Conservation (phyloP, 2,329 filamentous ascomycete species). For the Fusarium clavum region DNA sequence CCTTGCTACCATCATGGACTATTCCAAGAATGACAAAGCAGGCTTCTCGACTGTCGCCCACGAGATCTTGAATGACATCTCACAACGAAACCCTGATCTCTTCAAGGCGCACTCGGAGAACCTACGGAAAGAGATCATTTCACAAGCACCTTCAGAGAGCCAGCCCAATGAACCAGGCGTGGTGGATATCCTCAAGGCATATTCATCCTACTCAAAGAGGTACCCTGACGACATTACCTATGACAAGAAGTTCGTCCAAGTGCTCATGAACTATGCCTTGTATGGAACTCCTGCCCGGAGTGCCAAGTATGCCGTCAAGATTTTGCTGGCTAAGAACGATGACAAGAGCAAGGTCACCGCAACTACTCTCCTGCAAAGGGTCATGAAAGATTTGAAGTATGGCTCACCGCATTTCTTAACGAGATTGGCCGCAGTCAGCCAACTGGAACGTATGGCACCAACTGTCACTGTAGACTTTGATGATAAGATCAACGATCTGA, state of each 20-base stretch:
- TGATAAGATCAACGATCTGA: constrained; percentile 82
- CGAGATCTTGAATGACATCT: constrained; percentile 92
- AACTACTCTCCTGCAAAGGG: constrained; percentile 82
- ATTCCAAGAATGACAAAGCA: constrained; percentile 84
- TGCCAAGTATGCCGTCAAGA: constrained; percentile 93
- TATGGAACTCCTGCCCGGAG: constrained; percentile 84
- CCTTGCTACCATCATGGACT: constrained; percentile 88
- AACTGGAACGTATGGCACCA: constrained; percentile 80
- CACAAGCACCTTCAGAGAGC: constrained; percentile 78
- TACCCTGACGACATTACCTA: constrained; percentile 86
- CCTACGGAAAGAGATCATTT: constrained; percentile 85
- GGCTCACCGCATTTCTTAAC: constrained; percentile 79
- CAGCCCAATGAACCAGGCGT: constrained; percentile 76
- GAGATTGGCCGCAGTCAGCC: constrained; percentile 77
- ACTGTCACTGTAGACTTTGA: constrained; percentile 78
- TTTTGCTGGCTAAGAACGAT: constrained; percentile 79
- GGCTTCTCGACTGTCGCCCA: constrained; percentile 83
- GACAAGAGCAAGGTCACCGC: constrained; percentile 85
- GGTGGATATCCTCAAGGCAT: constrained; percentile 94
- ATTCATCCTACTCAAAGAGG: constrained; percentile 88
- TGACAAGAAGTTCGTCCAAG: constrained; percentile 83
- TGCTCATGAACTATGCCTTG: constrained; percentile 84
- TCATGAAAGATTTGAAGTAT: constrained; percentile 79
- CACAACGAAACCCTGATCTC: constrained; percentile 85
- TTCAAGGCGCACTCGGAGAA: constrained; percentile 94